Percentiles rank a stretch among this genome's conserved stretches.
These are phyloP conservation scores for Fusarium sp. DNA, from an alignment of 2,329 filamentous ascomycete genomes.

Conservation along the genomic window DNA sequence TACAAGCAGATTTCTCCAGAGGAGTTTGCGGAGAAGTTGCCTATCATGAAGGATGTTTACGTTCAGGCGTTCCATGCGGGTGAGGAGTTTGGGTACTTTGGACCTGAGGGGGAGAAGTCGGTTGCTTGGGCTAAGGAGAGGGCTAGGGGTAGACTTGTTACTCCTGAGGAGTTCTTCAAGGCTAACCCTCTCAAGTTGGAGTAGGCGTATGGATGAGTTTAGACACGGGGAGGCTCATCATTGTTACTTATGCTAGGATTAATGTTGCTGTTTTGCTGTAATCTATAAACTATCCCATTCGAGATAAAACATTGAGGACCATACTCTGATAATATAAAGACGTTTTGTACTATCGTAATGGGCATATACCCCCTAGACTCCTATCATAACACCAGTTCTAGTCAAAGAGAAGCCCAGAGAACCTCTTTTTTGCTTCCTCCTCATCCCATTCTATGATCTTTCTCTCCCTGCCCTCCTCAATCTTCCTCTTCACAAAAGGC, in stretches of 20 bases:
- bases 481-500: slow-evolving; percentile 37
- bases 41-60: slow-evolving; percentile 24
- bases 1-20: slow-evolving; percentile 38
- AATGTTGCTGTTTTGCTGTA: not conserved
- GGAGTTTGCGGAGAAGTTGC: slow-evolving; percentile 31
- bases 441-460: slow-evolving; percentile 44
- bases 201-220: not conserved
- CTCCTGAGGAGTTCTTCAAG: slow-evolving; percentile 39
- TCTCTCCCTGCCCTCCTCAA: slow-evolving; percentile 38
- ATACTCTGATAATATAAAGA: not conserved
- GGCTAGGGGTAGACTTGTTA: slow-evolving; percentile 35
- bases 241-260: not conserved
- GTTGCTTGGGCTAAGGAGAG: slow-evolving; percentile 38
- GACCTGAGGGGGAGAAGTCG: slow-evolving; percentile 27
- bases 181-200: slow-evolving; percentile 25
- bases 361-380: not conserved
- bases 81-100: slow-evolving; percentile 43
- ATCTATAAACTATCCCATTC: accelerated
- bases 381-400: not conserved
- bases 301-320: not conserved
- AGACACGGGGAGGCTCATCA: not conserved
- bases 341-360: not conserved
- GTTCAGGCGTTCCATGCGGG: slow-evolving; percentile 5
- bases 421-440: not conserved
- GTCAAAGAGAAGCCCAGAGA: not conserved